These are phyloP conservation scores for Auriculariales sp. DNA, from an alignment of 768 basidiomycete species.

Conservation along the genomic window DNA sequence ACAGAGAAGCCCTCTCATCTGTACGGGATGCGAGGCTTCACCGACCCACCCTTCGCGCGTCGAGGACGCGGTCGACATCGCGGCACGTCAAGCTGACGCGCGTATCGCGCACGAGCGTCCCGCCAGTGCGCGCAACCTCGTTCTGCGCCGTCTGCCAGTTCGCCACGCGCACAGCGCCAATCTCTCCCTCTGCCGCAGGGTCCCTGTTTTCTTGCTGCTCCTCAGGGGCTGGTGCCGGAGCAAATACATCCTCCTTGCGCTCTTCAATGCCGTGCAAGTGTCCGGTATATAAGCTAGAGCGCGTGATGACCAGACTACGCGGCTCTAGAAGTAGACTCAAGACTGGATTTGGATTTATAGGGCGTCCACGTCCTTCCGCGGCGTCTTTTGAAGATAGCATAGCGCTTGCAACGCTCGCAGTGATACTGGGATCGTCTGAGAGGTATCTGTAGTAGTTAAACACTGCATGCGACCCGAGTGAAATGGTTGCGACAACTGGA, in stretches of 20 bases:
- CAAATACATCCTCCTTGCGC: conserved; percentile 30
- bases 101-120: conserved; percentile 36
- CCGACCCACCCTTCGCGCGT: too few relatives aligned
- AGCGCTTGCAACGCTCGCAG: background rate
- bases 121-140: conserved; percentile 30
- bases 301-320: conserved; percentile 72
- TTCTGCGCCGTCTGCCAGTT: conserved; percentile 43
- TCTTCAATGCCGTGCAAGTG: conserved; percentile 76
- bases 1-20: too few relatives aligned
- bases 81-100: conserved; percentile 80
- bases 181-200: conserved; percentile 15
- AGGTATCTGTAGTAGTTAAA: conserved; percentile 73
- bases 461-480: conserved; percentile 68
- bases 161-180: conserved; percentile 25
- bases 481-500: conserved; percentile 83
- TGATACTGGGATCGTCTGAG: conserved; percentile 11
- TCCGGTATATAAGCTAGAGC: conserved; percentile 46
- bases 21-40: too few relatives aligned
- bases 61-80: conserved; percentile 51
- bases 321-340: conserved; percentile 71
- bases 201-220: conserved; percentile 6
- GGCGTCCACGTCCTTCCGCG: conserved; percentile 23
- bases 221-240: conserved; percentile 13
- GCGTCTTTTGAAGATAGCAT: background rate
- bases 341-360: conserved; percentile 50